Conservation (phyloP, 2,329 filamentous ascomycete genomes). For the Pyrenophora seminiperda region DNA sequence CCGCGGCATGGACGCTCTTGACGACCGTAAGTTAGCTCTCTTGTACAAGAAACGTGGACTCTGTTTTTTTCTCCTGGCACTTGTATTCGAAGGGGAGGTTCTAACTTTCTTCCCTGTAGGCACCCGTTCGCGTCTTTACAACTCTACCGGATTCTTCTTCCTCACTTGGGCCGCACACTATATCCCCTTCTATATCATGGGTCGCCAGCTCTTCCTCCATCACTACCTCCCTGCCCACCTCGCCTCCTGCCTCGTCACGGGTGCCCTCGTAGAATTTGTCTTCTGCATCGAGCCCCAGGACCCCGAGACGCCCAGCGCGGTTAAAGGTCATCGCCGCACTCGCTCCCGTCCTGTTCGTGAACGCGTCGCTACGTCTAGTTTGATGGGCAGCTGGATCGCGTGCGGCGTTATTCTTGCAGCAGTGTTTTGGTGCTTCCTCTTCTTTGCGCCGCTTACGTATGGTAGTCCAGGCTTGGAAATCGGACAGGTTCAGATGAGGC, state of each 20-base stretch:
- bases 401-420: constrained; percentile 69
- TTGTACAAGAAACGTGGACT: constrained; percentile 4
- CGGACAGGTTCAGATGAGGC: constrained; percentile 77
- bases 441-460: constrained; percentile 94
- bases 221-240: constrained; percentile 96
- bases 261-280: constrained; percentile 91
- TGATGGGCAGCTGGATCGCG: constrained; percentile 80
- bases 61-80: constrained; percentile 4
- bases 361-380: constrained; percentile 77
- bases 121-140: constrained; percentile 91
- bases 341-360: constrained; percentile 78
- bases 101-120: constrained; percentile 55
- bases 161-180: constrained; percentile 97
- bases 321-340: constrained; percentile 43
- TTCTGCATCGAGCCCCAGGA: constrained; percentile 83
- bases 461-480: constrained; percentile 87
- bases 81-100: constrained; percentile 11
- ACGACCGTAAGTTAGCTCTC: constrained; percentile 73
- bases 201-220: constrained; percentile 95
- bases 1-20: constrained; percentile 89
- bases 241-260: constrained; percentile 86
- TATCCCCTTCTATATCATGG: constrained; percentile 97
- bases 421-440: constrained; percentile 80
- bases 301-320: constrained; percentile 41
- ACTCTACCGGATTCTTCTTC: constrained; percentile 99